Evolutionary conservation across 805 yeast genomes (phyloP).

Genomic region (Nakazawaea wickerhamii): DNA sequence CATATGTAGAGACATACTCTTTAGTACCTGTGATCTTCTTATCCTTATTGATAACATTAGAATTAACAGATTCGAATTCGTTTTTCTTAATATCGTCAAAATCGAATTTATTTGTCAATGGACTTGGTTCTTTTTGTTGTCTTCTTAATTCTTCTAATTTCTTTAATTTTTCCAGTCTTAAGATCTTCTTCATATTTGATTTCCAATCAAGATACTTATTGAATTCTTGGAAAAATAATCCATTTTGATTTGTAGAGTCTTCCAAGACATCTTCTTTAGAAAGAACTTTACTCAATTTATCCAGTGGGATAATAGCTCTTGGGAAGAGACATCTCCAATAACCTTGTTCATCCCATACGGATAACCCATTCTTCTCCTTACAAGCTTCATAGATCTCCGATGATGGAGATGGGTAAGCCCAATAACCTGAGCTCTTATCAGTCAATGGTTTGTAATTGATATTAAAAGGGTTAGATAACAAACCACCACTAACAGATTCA

Average conservation of each 20-base stretch:
- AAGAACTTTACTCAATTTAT: slow-evolving; percentile 30
- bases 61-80: not conserved
- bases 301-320: slow-evolving; percentile 32
- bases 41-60: slow-evolving; percentile 10
- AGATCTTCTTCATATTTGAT: slow-evolving; percentile 43
- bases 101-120: slow-evolving; percentile 16
- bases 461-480: slow-evolving; percentile 10
- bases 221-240: slow-evolving; percentile 59
- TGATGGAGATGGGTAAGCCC: slow-evolving; percentile 55
- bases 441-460: slow-evolving; percentile 13
- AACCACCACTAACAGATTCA: slow-evolving; percentile 5
- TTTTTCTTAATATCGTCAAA: not conserved
- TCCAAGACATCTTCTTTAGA: slow-evolving; percentile 57
- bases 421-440: slow-evolving; percentile 34
- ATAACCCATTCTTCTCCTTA: slow-evolving; percentile 54
- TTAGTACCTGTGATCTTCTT: slow-evolving; percentile 32
- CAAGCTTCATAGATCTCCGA: slow-evolving; percentile 58
- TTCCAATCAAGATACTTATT: slow-evolving; percentile 67
- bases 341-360: slow-evolving; percentile 79
- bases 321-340: slow-evolving; percentile 92
- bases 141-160: slow-evolving; percentile 13
- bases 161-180: slow-evolving; percentile 31
- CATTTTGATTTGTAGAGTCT: slow-evolving; percentile 39
- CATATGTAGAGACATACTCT: slow-evolving; percentile 29
- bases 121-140: slow-evolving; percentile 20